Evolutionary conservation across 345 rosid species (phyloP), one percentile per base, ranked within the genome.

Genomic region (Bruguiera parviflora): DNA sequence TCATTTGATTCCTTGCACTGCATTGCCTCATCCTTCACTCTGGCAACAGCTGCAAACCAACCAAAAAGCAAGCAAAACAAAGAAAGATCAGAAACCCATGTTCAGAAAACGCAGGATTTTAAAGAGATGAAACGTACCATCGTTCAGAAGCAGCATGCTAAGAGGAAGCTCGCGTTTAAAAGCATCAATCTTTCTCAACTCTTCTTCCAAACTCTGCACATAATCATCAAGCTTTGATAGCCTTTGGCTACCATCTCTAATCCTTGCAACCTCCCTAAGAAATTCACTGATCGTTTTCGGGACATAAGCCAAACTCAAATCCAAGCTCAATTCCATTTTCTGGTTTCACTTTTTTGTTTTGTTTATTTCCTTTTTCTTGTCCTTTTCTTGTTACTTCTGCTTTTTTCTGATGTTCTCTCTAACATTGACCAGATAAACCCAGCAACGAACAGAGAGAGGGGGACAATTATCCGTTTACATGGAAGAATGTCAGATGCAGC

Each of bases 121-220:
- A 13, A 3, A 8, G 35, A 47, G 27, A 19, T 51, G 9, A 8
- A 25, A 57, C 69, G 24, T 49, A 89, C 98, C 94, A 77, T 88
- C 87, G 61, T 71, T 84, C 32, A 88, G 67, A 32, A 92, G 85
- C 68, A 88, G 83, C 92, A 87, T 84, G 85, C 91, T 83, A 4
- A 87, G 75, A 76, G 98, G 96, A 8, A 90, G 90, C 58, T 92
- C 95, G 6, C 95, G 84, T 75, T 86, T 84, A 67, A 92, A 90
- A 68, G 80, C 91, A 56, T 79, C 89, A 53, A 92, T 87, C 77
- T 92, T 92, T 65, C 72, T 79, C 83, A 70, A 75, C 80, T 92
- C 98, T 20, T 84, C 87, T 72, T 88, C 89, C 61, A 92, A 80
- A 73, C 78, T 82, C 0, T 68, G 68, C 63, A 87, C 74, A 65